Conservation (phyloP, 495 filamentous ascomycete genomes). For the Ramalina intermedia region DNA sequence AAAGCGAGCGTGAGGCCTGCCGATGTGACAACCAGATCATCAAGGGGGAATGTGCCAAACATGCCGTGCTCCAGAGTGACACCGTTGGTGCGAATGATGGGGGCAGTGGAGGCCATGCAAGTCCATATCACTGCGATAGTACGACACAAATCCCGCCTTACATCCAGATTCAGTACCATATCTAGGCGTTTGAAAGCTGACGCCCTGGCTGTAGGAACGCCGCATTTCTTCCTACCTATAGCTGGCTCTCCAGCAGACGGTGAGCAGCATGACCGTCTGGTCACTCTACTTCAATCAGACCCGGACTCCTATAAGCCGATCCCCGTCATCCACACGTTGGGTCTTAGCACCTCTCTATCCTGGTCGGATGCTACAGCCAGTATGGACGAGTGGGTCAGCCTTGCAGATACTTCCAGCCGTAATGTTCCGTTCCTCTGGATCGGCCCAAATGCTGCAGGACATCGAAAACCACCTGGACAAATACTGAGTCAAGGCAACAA, state of each 20-base stretch:
- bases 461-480: slow-evolving; percentile 19
- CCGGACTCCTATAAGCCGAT: slow-evolving; percentile 29
- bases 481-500: slow-evolving; percentile 25
- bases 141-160: not conserved
- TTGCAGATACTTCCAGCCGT: slow-evolving; percentile 22
- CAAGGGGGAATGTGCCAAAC: slow-evolving; percentile 20
- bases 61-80: slow-evolving; percentile 23
- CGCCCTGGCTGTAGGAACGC: slow-evolving; percentile 18
- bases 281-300: slow-evolving; percentile 14
- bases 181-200: not conserved
- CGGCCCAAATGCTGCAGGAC: slow-evolving; percentile 33
- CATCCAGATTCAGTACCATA: not conserved
- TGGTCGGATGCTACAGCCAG: slow-evolving; percentile 20
- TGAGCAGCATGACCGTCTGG: slow-evolving; percentile 16
- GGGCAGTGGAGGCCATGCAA: not conserved
- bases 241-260: slow-evolving; percentile 22
- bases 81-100: not conserved
- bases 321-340: slow-evolving; percentile 30
- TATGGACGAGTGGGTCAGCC: slow-evolving; percentile 32
- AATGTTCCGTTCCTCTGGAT: slow-evolving; percentile 34
- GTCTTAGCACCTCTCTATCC: slow-evolving; percentile 25
- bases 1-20: slow-evolving; percentile 21
- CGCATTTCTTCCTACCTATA: slow-evolving; percentile 27
- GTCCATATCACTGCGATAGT: not conserved
- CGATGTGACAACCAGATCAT: slow-evolving; percentile 31